Base-by-base conservation (phyloP, 768 basidiomycete species). In the Paxillus rubicundulus region DNA sequence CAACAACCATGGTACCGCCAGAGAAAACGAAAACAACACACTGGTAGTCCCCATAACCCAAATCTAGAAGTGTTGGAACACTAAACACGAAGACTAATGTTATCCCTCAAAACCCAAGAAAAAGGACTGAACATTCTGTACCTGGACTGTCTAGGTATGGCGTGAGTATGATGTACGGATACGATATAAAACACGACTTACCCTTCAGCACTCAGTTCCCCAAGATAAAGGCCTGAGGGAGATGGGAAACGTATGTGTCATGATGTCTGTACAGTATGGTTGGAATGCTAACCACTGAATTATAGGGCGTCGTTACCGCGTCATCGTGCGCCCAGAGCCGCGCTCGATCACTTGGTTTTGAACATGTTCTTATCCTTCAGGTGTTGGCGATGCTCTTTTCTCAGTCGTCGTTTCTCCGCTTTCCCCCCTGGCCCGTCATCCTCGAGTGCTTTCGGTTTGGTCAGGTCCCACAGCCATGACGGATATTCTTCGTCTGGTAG, bases 281-380 rank as follows among this genome's bases (percentile, higher is more conserved):
- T 24, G 24, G 24, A 24, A 24, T 24, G 4, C 24, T 24, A 24
- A 24, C 24, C 24, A 24, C 24, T 6, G 6, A 5, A 24, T 24
- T 24, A 24, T 24, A 24, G 5, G 4, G 24, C 24, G 24, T 24
- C 24, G 24, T 24, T 6, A 24, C 24, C 6, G 24, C 24, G 24
- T 5, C 24, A 24, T 24, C 24, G 24, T 24, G 24, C 24, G 3
- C 24, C 24, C 24, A 47, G 17, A 17, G 28, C 17, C 41, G 8
- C 13, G 14, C 4, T 3, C 14, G 27, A 36, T 62, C 69, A 92
- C 65, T 91, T 89, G 16, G 85, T 85, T 66, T 84, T 86, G 85
- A 95, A 86, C 69, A 95, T 85, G 63, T 97, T 96, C 47, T 77
- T 77, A 45, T 90, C 90, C 64, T 86, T 87, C 66, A 95, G 88